Conservation (phyloP, 1,284 basidiomycete genomes). For the Crucibulum cyathiforme region DNA sequence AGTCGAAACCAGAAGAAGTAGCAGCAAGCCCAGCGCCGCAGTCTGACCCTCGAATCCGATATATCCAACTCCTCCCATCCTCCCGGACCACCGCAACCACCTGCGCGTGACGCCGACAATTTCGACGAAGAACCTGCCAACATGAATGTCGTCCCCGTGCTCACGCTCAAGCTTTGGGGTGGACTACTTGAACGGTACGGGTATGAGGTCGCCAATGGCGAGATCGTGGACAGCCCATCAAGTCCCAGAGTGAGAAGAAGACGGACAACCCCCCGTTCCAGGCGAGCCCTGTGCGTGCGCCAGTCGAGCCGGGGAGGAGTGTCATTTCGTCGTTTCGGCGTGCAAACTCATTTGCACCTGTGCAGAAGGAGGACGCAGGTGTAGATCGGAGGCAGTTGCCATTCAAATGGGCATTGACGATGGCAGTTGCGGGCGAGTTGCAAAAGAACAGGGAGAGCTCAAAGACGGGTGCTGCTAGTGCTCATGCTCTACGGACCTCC, state of each 20-base stretch:
- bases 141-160: conserved; percentile 59
- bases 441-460: conserved; percentile 22
- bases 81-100: conserved; percentile 11
- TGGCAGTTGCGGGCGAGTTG: background rate
- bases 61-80: background rate
- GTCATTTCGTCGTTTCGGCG: conserved; percentile 63
- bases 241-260: conserved; percentile 34
- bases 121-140: conserved; percentile 48
- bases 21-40: conserved; percentile 23
- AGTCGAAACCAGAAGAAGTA: conserved; percentile 39
- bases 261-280: background rate
- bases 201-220: conserved; percentile 60
- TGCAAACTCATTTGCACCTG: conserved; percentile 61
- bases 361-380: conserved; percentile 19
- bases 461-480: conserved; percentile 15
- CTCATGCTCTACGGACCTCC: background rate
- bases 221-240: conserved; percentile 61
- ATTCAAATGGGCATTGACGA: conserved; percentile 51
- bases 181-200: conserved; percentile 68
- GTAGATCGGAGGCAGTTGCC: conserved; percentile 45
- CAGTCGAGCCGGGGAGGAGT: conserved; percentile 38
- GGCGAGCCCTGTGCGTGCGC: conserved; percentile 13
- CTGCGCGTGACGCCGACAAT: conserved; percentile 33
- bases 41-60: background rate
- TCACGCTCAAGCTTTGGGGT: conserved; percentile 71